phyloP scores from a whole-genome alignment of 176 grass and related monocot genomes.

The Panicum miliaceum region DNA sequence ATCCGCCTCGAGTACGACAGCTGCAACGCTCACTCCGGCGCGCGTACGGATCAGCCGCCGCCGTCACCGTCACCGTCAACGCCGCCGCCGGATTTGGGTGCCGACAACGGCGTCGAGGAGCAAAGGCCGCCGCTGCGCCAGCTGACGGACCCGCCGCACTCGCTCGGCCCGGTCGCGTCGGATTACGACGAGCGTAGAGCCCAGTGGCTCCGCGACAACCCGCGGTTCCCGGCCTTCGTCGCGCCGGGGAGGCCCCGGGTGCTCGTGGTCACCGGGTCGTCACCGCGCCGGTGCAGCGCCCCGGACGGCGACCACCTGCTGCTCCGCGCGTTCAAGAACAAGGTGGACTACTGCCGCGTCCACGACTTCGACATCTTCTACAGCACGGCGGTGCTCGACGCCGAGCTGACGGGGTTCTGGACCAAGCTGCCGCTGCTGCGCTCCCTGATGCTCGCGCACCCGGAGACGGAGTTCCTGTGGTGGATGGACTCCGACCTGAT shows the following conservation, averaged over 20 bases:
- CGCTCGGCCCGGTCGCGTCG: constrained; percentile 47
- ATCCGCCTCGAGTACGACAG: constrained; percentile 47
- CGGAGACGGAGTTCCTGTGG: constrained; percentile 84
- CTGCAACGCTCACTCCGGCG: neutral
- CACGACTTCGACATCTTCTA: constrained; percentile 87
- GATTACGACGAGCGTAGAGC: constrained; percentile 64
- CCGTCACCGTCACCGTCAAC: neutral
- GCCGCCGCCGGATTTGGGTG: neutral
- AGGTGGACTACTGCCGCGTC: constrained; percentile 91
- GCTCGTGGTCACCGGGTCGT: constrained; percentile 73
- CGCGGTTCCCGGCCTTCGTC: constrained; percentile 52
- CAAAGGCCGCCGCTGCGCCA: constrained; percentile 44
- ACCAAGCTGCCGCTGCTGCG: constrained; percentile 86
- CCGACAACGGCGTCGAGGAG: neutral
- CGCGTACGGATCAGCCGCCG: neutral
- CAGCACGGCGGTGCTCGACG: constrained; percentile 78
- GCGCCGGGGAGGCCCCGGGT: constrained; percentile 58
- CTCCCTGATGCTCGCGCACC: constrained; percentile 76
- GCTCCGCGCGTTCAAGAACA: constrained; percentile 81
- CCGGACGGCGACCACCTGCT: constrained; percentile 74
- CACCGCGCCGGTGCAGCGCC: constrained; percentile 62
- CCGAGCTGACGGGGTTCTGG: constrained; percentile 84
- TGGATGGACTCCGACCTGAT: constrained; percentile 90
- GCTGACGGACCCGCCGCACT: constrained; percentile 61
- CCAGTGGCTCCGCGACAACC: constrained; percentile 62